A percentile compares a stretch with the other conserved stretches of the same genome.
These are phyloP conservation scores for Tieghemiomyces parasiticus DNA, from an alignment of 192 early-diverging fungal species.

Conservation along the genomic window DNA sequence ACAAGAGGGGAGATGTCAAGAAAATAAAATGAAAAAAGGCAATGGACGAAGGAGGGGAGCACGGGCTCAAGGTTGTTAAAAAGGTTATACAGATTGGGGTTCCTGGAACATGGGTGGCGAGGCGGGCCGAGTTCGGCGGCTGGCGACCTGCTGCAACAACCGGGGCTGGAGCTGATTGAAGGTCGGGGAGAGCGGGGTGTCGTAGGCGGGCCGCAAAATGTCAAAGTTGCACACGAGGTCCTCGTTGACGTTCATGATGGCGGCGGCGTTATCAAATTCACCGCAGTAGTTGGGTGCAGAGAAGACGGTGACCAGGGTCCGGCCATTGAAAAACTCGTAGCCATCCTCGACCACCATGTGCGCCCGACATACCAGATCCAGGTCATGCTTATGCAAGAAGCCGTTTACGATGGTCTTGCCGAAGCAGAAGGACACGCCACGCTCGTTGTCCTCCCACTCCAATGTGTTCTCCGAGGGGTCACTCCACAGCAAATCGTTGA, in stretches of 20 bases:
- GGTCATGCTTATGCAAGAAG: slow-evolving; percentile 71
- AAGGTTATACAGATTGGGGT: slow-evolving; percentile 6
- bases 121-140: not conserved
- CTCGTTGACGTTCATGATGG: slow-evolving; percentile 85
- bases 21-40: not conserved
- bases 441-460: slow-evolving; percentile 87
- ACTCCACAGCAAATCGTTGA: slow-evolving; percentile 89
- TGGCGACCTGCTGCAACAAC: not conserved
- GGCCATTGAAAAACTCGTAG: slow-evolving; percentile 92
- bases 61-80: not conserved
- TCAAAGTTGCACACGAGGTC: slow-evolving; percentile 85
- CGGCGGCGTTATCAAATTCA: slow-evolving; percentile 85
- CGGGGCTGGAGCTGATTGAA: slow-evolving; percentile 2
- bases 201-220: slow-evolving; percentile 41
- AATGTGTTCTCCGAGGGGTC: slow-evolving; percentile 67
- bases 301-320: slow-evolving; percentile 84
- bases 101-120: slow-evolving; percentile 5
- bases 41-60: not conserved
- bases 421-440: slow-evolving; percentile 93
- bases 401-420: slow-evolving; percentile 68
- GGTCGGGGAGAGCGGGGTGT: slow-evolving; percentile 5
- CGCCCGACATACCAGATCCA: slow-evolving; percentile 84
- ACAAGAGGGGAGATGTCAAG: no score
- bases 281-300: slow-evolving; percentile 96
- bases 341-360: slow-evolving; percentile 97